Evolutionary conservation across 148 eudicot genomes (phyloP).

Genomic region (Nepenthes gracilis): DNA sequence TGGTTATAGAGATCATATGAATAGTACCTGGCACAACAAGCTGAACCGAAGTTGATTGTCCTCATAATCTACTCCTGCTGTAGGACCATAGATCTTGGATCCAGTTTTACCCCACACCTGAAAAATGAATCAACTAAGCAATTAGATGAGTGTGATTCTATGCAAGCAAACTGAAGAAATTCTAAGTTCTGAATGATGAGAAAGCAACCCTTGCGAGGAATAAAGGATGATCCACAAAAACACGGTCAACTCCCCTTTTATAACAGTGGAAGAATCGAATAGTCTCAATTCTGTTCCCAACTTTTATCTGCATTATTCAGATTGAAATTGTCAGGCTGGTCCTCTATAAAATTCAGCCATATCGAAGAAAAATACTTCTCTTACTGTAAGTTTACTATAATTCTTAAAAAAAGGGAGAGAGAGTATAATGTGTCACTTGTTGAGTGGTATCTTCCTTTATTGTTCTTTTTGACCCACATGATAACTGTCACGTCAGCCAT

Average conservation of each 20-base stretch:
- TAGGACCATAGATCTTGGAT: slow-evolving; percentile 87
- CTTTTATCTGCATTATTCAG: slow-evolving; percentile 33
- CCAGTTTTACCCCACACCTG: slow-evolving; percentile 96
- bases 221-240: slow-evolving; percentile 53
- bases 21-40: slow-evolving; percentile 59
- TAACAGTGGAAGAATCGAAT: slow-evolving; percentile 50
- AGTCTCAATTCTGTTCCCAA: slow-evolving; percentile 32
- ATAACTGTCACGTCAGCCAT: no score
- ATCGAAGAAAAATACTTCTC: no score
- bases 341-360: no score
- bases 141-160: neutral
- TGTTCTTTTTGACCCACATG: no score
- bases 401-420: no score
- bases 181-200: neutral
- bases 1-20: no score
- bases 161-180: neutral
- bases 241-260: slow-evolving; percentile 57
- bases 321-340: neutral
- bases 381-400: no score
- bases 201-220: slow-evolving; percentile 38
- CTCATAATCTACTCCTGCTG: slow-evolving; percentile 53
- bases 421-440: no score
- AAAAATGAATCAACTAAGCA: neutral
- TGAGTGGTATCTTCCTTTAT: no score
- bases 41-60: slow-evolving; percentile 85